Base-by-base conservation (phyloP, 2,329 filamentous ascomycete genomes). In the Stagonosporopsis tanaceti region DNA sequence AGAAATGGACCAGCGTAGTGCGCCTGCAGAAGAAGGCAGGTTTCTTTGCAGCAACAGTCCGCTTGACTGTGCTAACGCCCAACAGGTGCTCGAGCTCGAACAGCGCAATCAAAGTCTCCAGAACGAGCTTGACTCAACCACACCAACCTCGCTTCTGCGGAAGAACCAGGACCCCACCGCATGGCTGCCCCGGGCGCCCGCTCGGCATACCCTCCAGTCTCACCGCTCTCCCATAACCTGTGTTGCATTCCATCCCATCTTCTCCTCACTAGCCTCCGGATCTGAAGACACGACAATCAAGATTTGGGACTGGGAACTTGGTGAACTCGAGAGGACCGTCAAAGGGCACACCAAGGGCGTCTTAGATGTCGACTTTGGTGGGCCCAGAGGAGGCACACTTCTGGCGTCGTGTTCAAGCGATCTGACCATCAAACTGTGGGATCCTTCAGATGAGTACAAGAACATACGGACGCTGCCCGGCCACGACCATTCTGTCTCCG, bases 1-100 rank as follows among this genome's bases (percentile, higher is more conserved):
- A 97, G 85, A 98, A 98, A 82, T 98, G 94, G 94, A 98, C 94
- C 20, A 95, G 92, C 70, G 90, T 98, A 27, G 93, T 97, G 70
- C 86, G 94, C 60, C 78, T 98, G 76, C 94, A 98, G 79, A 97
- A 97, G 79, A 98, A 97, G 90, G 92, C 90, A 78, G 34, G 15
- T 57, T 37, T 32, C 38, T 7, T 47, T 47, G 17, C 47, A 22
- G 30, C 35, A 40, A 24, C 34, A 25, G 50, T 20, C 17, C n/a
- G 35, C n/a, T n/a, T 25, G 12, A 39, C 15, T 4, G 42, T 42
- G 50, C 67, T 74, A 24, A 71, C 53, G 2, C 9, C 25, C 6
- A 24, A 30, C 69, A 96, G 92, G 96, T 97, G 72, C 92, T 97
- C 87, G 94, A 98, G 63, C 85, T 97, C 17, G 94, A 97, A 79